Conservation (phyloP, 1,139 yeast species). For the Blastobotrys raffinosifermentans region DNA sequence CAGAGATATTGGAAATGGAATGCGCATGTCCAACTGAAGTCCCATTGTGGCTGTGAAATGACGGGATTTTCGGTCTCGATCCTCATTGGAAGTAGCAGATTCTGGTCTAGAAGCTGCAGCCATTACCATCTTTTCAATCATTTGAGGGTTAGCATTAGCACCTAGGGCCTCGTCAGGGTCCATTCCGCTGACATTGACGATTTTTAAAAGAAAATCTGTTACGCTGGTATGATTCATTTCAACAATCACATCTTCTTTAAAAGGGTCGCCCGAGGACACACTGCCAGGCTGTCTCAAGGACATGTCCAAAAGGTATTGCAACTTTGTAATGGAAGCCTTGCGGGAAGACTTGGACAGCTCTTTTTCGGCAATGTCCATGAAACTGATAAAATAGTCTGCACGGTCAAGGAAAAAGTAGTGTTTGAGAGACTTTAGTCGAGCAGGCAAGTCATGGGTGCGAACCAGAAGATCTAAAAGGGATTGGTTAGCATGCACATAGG, state of each 20-base stretch:
- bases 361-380: slow-evolving; percentile 36
- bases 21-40: slow-evolving; percentile 56
- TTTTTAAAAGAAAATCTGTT: slow-evolving; percentile 56
- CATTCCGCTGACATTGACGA: slow-evolving; percentile 57
- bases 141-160: slow-evolving; percentile 7
- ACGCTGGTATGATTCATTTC: slow-evolving; percentile 30
- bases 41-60: slow-evolving; percentile 44
- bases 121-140: slow-evolving; percentile 11
- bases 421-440: slow-evolving; percentile 38
- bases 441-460: slow-evolving; percentile 52
- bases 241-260: slow-evolving; percentile 34
- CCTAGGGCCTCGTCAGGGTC: slow-evolving; percentile 39
- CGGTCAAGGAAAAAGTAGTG: slow-evolving; percentile 54
- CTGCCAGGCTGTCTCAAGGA: slow-evolving; percentile 39
- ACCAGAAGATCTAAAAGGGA: slow-evolving; percentile 53
- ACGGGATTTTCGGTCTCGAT: slow-evolving; percentile 12
- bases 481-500: slow-evolving; percentile 65
- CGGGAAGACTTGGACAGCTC: slow-evolving; percentile 39
- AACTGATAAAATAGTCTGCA: slow-evolving; percentile 44
- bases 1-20: slow-evolving; percentile 85
- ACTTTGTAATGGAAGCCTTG: slow-evolving; percentile 36
- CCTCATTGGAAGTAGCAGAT: slow-evolving; percentile 7
- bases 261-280: slow-evolving; percentile 35
- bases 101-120: slow-evolving; percentile 11
- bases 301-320: slow-evolving; percentile 38